These are phyloP conservation scores for Xylariaceae sp. DNA, from an alignment of 2,329 filamentous ascomycete genomes.

Conservation along the genomic window DNA sequence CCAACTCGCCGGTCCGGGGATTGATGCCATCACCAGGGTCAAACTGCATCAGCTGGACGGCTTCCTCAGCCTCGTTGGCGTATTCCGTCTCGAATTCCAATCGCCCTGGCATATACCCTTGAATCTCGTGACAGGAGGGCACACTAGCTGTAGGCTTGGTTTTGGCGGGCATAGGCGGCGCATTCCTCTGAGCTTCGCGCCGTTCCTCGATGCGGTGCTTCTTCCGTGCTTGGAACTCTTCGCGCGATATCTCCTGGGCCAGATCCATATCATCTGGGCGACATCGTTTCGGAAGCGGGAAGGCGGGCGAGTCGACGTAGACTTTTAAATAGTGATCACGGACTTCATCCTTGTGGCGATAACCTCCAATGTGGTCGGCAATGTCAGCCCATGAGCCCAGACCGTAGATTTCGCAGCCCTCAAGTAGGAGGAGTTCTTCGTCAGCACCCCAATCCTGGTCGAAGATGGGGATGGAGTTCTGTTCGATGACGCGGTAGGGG, in stretches of 20 bases:
- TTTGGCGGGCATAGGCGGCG: conserved; percentile 79
- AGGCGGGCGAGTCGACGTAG: conserved; percentile 77
- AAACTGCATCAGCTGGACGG: conserved; percentile 97
- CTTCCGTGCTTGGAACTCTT: conserved; percentile 90
- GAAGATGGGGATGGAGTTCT: conserved; percentile 97
- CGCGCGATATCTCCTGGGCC: conserved; percentile 75
- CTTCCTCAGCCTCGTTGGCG: conserved; percentile 96
- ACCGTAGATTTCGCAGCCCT: conserved; percentile 94
- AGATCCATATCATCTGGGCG: conserved; percentile 77
- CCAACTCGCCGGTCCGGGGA: conserved; percentile 72
- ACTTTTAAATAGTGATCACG: conserved; percentile 88
- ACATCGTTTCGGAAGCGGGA: conserved; percentile 82
- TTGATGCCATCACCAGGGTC: conserved; percentile 94
- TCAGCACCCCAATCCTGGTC: conserved; percentile 94
- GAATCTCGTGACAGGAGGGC: conserved; percentile 93
- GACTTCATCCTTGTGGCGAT: conserved; percentile 90
- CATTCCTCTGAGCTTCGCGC: conserved; percentile 80
- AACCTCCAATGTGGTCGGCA: conserved; percentile 95
- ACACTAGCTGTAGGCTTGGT: conserved; percentile 95
- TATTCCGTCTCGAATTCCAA: conserved; percentile 97
- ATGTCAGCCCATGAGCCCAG: conserved; percentile 97
- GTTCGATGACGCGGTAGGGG: conserved; percentile 90
- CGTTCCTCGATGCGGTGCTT: conserved; percentile 90
- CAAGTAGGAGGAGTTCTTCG: conserved; percentile 87
- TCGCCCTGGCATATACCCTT: conserved; percentile 97